phyloP scores from a whole-genome alignment of 208 protist species.

The Blechomonas ayalai region DNA sequence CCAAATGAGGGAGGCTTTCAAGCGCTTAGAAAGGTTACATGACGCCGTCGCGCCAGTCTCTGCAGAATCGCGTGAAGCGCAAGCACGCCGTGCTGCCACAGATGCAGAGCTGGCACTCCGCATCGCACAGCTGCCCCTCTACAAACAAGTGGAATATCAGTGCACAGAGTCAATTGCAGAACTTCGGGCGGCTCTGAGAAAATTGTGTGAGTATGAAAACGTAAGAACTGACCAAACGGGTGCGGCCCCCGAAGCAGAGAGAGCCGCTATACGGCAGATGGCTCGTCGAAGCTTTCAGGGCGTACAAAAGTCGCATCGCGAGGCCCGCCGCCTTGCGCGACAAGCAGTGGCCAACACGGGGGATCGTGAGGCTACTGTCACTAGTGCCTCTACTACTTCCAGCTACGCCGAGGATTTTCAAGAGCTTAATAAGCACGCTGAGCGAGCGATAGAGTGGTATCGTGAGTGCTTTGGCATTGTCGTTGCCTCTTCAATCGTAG shows the following conservation, averaged over 20 bases:
- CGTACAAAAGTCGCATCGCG: conserved; percentile 23
- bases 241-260: too few species aligned
- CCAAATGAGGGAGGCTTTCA: too few species aligned
- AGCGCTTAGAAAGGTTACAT: too few species aligned
- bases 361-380: too few species aligned
- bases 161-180: conserved; percentile 37
- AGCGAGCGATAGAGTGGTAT: conserved; percentile 39
- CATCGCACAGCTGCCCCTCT: conserved; percentile 25
- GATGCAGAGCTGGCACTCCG: too few species aligned
- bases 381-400: too few species aligned
- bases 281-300: conserved; percentile 15
- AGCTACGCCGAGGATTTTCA: conserved; percentile 9
- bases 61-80: too few species aligned
- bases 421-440: conserved; percentile 25
- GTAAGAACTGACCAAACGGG: too few species aligned
- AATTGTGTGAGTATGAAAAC: conserved; percentile 6
- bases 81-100: too few species aligned
- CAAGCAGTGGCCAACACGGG: not conserved
- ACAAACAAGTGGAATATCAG: conserved; percentile 43
- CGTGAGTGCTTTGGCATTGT: conserved; percentile 30
- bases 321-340: conserved; percentile 14
- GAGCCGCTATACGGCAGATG: conserved; percentile 6
- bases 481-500: conserved; percentile 14
- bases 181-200: conserved; percentile 22
- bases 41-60: too few species aligned